A percentile compares a stretch with the other conserved stretches of the same genome.
Conservation (phyloP, 2,329 filamentous ascomycete species). For the Trichoderma sp. region DNA sequence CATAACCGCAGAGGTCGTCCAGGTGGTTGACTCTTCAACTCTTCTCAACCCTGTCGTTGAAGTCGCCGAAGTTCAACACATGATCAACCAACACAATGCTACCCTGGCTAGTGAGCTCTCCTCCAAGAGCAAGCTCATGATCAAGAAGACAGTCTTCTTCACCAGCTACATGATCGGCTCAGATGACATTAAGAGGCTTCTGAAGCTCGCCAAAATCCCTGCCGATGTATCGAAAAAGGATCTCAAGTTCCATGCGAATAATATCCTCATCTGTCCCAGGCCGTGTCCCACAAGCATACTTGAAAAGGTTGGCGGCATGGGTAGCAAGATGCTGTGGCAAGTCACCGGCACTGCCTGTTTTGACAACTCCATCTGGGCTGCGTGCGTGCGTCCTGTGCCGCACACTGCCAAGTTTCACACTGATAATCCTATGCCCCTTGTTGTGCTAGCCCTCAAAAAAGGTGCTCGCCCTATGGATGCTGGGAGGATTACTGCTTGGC, state of each 20-base stretch:
- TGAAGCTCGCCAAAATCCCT: conserved; percentile 65
- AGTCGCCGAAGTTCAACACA: conserved; percentile 78
- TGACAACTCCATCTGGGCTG: conserved; percentile 86
- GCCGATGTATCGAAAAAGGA: conserved; percentile 62
- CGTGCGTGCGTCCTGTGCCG: conserved; percentile 69
- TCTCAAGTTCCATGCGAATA: conserved; percentile 79
- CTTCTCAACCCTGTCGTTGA: conserved; percentile 75
- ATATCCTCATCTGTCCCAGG: conserved; percentile 82
- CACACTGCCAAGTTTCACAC: conserved; percentile 68
- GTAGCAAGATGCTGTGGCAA: conserved; percentile 78
- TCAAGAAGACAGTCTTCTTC: conserved; percentile 86
- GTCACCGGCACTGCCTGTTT: conserved; percentile 71
- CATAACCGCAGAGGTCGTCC: conserved; percentile 76
- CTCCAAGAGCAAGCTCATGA: conserved; percentile 52
- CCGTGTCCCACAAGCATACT: conserved; percentile 70
- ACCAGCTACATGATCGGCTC: conserved; percentile 83
- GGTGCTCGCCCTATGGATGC: conserved; percentile 76
- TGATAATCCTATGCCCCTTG: conserved; percentile 71
- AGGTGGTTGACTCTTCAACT: conserved; percentile 73
- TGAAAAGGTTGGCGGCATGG: conserved; percentile 82
- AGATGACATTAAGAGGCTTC: conserved; percentile 68
- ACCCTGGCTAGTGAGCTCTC: conserved; percentile 36
- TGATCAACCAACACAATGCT: conserved; percentile 84
- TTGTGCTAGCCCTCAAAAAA: conserved; percentile 78
- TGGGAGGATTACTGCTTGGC: conserved; percentile 78